Percentiles rank a stretch among this genome's conserved stretches.
Conservation (phyloP, 2,329 filamentous ascomycete genomes). For the Fusarium tjaetaba region DNA sequence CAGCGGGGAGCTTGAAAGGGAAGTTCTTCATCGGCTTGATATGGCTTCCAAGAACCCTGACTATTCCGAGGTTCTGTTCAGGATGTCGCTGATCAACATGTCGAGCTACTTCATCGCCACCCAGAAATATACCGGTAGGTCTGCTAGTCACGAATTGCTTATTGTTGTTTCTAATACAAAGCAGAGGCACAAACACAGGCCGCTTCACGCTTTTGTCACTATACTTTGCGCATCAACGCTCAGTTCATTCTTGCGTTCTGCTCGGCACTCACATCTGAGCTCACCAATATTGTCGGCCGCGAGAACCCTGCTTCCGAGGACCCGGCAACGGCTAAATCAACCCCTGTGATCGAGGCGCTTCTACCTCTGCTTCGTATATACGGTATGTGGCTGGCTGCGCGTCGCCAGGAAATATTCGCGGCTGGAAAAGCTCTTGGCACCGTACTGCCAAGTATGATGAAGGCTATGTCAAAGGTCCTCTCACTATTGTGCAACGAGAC, state of each 20-base stretch:
- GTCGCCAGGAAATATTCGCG: slow-evolving; percentile 57
- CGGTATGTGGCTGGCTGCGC: slow-evolving; percentile 62
- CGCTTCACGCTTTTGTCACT: slow-evolving; percentile 64
- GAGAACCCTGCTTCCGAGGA: slow-evolving; percentile 38
- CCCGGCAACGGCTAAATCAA: slow-evolving; percentile 46
- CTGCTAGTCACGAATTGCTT: not conserved
- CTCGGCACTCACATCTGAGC: slow-evolving; percentile 74
- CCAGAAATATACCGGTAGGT: slow-evolving; percentile 49
- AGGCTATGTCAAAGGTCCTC: slow-evolving; percentile 57
- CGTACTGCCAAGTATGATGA: slow-evolving; percentile 58
- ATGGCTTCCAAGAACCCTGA: slow-evolving; percentile 76
- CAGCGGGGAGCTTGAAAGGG: slow-evolving; percentile 83
- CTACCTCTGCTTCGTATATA: slow-evolving; percentile 64
- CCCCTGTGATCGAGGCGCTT: slow-evolving; percentile 53
- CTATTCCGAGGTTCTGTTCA: slow-evolving; percentile 73
- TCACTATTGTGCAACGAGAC: slow-evolving; percentile 59
- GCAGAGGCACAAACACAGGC: slow-evolving; percentile 58
- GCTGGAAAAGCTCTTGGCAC: slow-evolving; percentile 57
- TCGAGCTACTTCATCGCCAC: slow-evolving; percentile 79
- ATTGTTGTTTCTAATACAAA: slow-evolving; percentile 13
- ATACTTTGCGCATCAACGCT: slow-evolving; percentile 80
- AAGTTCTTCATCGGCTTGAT: slow-evolving; percentile 82
- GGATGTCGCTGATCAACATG: slow-evolving; percentile 87
- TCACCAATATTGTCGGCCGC: slow-evolving; percentile 61
- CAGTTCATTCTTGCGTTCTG: slow-evolving; percentile 79